Conservation (phyloP, 768 basidiomycete species). For the Lentinula guzmanii region DNA sequence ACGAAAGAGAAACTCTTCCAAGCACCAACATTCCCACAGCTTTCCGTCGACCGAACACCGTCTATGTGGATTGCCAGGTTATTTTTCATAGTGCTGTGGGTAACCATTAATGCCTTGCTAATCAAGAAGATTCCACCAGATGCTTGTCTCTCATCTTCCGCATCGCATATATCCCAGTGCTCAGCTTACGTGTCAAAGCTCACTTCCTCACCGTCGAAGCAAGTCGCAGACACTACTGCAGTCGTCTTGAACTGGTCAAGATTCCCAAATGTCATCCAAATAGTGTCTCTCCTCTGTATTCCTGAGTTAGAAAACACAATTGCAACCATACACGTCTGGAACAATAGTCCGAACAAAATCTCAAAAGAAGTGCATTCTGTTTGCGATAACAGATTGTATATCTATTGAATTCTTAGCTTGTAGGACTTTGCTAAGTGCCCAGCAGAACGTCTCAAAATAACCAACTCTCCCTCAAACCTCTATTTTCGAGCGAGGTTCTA, state of each 20-base stretch:
- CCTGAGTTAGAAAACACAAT: conserved; percentile 33
- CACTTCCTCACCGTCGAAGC: neutral
- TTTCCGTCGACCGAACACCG: neutral
- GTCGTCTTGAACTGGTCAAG: conserved; percentile 52
- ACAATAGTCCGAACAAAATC: conserved; percentile 31
- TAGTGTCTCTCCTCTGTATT: conserved; percentile 35
- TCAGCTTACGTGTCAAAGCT: neutral
- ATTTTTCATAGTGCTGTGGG: neutral
- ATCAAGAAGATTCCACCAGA: neutral
- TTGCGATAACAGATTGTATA: neutral
- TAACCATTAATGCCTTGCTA: neutral
- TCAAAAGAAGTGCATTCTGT: conserved; percentile 24
- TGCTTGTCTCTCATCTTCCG: neutral
- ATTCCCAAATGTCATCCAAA: conserved; percentile 35
- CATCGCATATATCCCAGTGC: neutral
- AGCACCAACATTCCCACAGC: neutral
- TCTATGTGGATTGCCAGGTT: neutral
- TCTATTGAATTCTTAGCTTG: neutral
- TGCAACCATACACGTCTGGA: conserved; percentile 41
- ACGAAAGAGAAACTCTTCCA: neutral
- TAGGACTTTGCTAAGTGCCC: conserved; percentile 30
- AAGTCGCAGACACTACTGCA: conserved; percentile 28
- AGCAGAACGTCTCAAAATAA: conserved; percentile 29
- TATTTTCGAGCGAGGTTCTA: conserved; percentile 43
- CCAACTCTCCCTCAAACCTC: conserved; percentile 37